phyloP scores from a whole-genome alignment of 2,329 filamentous ascomycete species.

The Colletotrichum noveboracense region DNA sequence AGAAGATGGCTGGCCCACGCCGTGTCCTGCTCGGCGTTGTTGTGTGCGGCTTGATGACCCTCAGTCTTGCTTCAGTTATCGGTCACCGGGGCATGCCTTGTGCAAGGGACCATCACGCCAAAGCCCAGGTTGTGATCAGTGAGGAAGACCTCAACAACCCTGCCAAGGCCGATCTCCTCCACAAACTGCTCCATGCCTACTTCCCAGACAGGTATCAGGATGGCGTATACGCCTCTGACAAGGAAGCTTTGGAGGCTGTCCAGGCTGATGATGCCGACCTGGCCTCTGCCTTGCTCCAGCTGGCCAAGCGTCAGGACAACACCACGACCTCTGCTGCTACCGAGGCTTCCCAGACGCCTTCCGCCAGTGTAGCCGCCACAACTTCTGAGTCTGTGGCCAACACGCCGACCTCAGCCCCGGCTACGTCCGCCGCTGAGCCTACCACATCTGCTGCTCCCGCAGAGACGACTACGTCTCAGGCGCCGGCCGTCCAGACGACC shows the following conservation, averaged over 20 bases:
- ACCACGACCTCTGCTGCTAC: constrained; percentile 30
- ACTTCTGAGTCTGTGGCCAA: neutral
- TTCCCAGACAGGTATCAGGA: constrained; percentile 69
- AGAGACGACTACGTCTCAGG: constrained; percentile 10
- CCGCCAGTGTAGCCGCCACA: constrained; percentile 20
- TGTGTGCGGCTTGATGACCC: constrained; percentile 25
- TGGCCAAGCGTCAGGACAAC: constrained; percentile 65
- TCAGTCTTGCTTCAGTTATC: constrained; percentile 26
- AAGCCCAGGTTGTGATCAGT: neutral
- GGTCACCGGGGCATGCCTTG: constrained; percentile 6
- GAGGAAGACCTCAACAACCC: neutral
- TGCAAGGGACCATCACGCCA: neutral
- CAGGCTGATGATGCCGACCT: constrained; percentile 65
- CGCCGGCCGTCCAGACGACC: neutral
- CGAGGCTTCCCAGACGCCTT: constrained; percentile 2
- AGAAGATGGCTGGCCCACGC: constrained; percentile 24
- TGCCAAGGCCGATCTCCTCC: constrained; percentile 65
- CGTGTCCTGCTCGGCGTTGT: constrained; percentile 24
- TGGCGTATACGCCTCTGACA: constrained; percentile 71
- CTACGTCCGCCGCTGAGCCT: constrained; percentile 23
- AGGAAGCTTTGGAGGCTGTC: constrained; percentile 66
- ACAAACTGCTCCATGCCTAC: constrained; percentile 69
- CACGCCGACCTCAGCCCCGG: constrained; percentile 25
- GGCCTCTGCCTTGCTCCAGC: constrained; percentile 65
- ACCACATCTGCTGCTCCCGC: neutral